Base-by-base conservation (phyloP, 78 protist species). In the Thecamonas trahens region DNA sequence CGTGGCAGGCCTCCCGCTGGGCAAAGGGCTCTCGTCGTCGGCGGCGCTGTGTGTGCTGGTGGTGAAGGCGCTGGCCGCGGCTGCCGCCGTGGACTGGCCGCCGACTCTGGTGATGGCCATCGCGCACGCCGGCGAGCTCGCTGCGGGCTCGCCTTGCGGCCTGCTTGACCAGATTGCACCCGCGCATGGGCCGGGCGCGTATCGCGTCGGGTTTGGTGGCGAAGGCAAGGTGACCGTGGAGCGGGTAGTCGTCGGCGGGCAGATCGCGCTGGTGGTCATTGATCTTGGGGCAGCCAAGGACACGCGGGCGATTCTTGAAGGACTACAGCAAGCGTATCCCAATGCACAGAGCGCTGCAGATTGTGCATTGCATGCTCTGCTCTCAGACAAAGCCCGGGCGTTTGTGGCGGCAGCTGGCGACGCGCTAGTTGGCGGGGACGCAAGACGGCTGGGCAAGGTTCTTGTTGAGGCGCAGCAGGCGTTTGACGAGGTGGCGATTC, bases 1-100 rank as follows among this genome's bases (percentile, higher is more conserved):
- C 50, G 4, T 22, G 31, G 50, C 77, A 6, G 39, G 6, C 2
- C 71, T 72, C 1, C 77, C 77, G 15, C 39, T n/a, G 54, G 1
- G 18, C 14, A 67, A 72, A 14, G 77, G 77, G 14, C 59, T 72
- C 32, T 35, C 55, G 24, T 66, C 72, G 13, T n/a, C 40, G 29
- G 77, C 77, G 22, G 77, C 77, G n/a, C 35, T 61, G 20, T 72
- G 77, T 53, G 77, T 72, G 24, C 55, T 67, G 34, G 70, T 39
- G 26, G 77, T 72, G 24, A 37, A 72, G 35, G 58, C 68, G 22
- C 34, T 72, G 32, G n/a, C 2, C 28, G 37, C n/a, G 63, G 15
- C 58, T 26, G 3, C 26, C 49, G 14, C 64, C 3, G 17, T 49
- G 5, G 1, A 18, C 38, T n/a, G 62, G 61, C 26, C 59, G 39